Evolutionary conservation across 345 rosid genomes (phyloP), one percentile per base, ranked within the genome.

Genomic region (Ricinus communis): DNA sequence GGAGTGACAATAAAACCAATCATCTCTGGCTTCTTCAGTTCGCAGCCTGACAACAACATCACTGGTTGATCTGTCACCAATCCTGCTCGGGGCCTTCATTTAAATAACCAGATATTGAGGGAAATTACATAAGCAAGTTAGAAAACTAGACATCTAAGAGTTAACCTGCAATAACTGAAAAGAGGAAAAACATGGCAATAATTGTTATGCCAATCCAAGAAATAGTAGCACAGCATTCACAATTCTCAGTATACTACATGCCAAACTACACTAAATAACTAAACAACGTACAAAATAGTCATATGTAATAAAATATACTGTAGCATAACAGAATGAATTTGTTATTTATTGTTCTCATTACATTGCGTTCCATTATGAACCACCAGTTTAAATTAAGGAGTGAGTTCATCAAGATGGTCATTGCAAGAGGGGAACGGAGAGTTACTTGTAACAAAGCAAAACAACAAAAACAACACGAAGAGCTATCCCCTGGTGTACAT

Each of bases 1-100:
- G 55, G 95, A 90, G 69, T 94, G 97, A 72, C 98, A 91, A 65
- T 91, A 90, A 66, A 91, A 77, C 93, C 95, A 84, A 56, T 91
- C 96, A 52, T 91, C 97, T 66, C 90, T 88, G 54, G 97, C 97
- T 38, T 89, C 89, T 45, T 79, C 81, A 31, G 97, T 91, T 71
- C 92, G 84, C 71, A 95, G 70, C 78, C 99, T 86, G 74, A 89
- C 97, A 50, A 91, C 92, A 79, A 92, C 86, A 81, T 90, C 97
- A 71, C 97, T 91, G 60, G 91, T 95, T 38, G 88, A 84, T 68
- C 91, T 71, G 68, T 91, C 96, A 59, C 93, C 97, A 33, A 91
- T 86, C 77, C 68, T 77, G 45, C 77, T 81, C 22, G 78, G 72
- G 55, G 80, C 80, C 82, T 77, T 81, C 50, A 71, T 81, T 69